Percentiles rank a stretch among this genome's conserved stretches.
Evolutionary conservation across 1,139 yeast genomes (phyloP).

Genomic region (Blastobotrys raffinosifermentans): DNA sequence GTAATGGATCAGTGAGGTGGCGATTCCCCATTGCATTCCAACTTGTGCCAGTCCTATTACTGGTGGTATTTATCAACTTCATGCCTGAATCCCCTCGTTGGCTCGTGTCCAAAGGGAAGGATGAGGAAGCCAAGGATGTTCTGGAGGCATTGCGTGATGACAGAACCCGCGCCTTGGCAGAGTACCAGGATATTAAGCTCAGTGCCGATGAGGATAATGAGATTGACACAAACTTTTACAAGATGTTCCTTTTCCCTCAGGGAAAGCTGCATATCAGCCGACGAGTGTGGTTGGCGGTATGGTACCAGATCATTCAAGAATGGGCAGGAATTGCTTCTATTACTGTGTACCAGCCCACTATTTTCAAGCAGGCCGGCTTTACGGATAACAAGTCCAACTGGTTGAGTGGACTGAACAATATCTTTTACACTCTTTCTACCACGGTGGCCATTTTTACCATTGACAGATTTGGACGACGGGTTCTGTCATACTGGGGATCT

Average conservation of each 20-base stretch:
- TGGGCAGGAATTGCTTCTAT: constrained; percentile 40
- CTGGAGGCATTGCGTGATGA: constrained; percentile 8
- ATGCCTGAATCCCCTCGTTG: constrained; percentile 71
- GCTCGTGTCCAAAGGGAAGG: constrained; percentile 36
- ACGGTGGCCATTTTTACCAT: constrained; percentile 28
- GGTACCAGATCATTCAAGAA: constrained; percentile 38
- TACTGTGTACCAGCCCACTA: constrained; percentile 37
- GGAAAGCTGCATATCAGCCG: constrained; percentile 31
- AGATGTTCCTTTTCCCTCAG: constrained; percentile 3
- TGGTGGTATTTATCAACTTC: constrained; percentile 17
- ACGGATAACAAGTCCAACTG: constrained; percentile 29
- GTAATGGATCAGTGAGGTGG: constrained; percentile 24
- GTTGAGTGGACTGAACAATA: constrained; percentile 30
- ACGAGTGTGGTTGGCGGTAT: constrained; percentile 36
- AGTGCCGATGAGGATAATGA: constrained; percentile 9
- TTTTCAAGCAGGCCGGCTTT: constrained; percentile 36
- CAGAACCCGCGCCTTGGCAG: constrained; percentile 34
- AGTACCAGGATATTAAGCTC: constrained; percentile 11
- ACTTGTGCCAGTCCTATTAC: constrained; percentile 25
- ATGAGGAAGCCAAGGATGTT: constrained; percentile 43
- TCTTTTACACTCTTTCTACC: constrained; percentile 27
- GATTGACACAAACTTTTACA: not conserved
- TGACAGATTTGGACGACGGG: constrained; percentile 32
- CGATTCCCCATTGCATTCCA: constrained; percentile 30
- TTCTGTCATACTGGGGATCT: constrained; percentile 27